A percentile compares a stretch with the other conserved stretches of the same genome.
Evolutionary conservation across 176 grass and related monocot genomes (phyloP).

Genomic region (Olyra latifolia): DNA sequence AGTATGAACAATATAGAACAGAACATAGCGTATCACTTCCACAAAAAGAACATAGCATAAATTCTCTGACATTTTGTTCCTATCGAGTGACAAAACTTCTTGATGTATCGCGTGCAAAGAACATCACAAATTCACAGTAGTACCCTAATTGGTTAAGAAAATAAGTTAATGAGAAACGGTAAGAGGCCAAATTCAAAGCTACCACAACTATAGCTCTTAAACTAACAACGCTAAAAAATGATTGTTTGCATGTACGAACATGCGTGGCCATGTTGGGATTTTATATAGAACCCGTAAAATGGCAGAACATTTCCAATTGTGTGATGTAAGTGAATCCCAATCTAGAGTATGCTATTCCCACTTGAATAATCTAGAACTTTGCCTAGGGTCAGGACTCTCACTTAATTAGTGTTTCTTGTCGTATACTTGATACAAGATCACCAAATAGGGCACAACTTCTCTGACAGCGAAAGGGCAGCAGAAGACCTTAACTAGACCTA

Average conservation of each 20-base stretch:
- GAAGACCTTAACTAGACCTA: background rate
- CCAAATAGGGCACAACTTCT: constrained; percentile 16
- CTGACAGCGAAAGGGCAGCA: constrained; percentile 27
- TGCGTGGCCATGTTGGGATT: background rate
- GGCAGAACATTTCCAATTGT: background rate
- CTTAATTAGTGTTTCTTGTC: constrained; percentile 25
- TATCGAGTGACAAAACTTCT: background rate
- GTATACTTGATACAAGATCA: constrained; percentile 22
- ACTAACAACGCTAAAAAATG: background rate
- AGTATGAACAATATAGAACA: background rate
- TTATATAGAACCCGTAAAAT: background rate
- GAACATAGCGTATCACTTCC: background rate
- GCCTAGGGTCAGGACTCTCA: background rate
- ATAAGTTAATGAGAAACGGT: background rate
- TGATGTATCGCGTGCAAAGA: background rate
- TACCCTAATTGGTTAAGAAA: background rate
- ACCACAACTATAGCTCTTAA: background rate
- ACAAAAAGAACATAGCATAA: background rate
- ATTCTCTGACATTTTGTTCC: constrained; percentile 9
- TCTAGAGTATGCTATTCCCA: constrained; percentile 9
- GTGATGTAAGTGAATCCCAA: constrained; percentile 19
- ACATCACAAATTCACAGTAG: background rate
- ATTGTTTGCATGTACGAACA: background rate
- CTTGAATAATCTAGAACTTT: constrained; percentile 25
- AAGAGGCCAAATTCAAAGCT: background rate